A percentile compares a stretch with the other conserved stretches of the same genome.
These are phyloP conservation scores for Ustanciosporium gigantosporum DNA, from an alignment of 1,284 basidiomycete species.

Conservation along the genomic window DNA sequence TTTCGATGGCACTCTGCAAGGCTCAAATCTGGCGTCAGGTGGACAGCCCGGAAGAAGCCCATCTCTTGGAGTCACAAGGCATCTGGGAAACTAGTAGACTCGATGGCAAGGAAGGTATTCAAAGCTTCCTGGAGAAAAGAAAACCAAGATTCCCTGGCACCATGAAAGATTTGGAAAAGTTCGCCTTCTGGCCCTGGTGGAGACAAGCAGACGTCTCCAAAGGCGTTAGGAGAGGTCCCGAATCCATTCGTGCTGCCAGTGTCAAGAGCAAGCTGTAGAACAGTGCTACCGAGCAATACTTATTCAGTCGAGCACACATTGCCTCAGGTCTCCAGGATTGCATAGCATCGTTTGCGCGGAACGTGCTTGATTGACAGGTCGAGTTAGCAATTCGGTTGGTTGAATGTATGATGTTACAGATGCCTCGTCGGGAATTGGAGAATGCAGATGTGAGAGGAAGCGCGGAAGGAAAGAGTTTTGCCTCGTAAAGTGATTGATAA, in stretches of 20 bases:
- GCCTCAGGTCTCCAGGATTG: background rate
- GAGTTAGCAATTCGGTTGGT: too few species aligned
- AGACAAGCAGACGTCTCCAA: conserved; percentile 26
- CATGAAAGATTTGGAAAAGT: conserved; percentile 34
- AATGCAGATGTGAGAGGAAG: too few species aligned
- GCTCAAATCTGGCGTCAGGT: conserved; percentile 38
- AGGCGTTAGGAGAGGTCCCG: conserved; percentile 16
- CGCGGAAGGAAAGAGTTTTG: too few species aligned
- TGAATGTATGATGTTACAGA: background rate
- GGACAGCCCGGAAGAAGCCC: conserved; percentile 38
- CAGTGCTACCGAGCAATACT: too few species aligned
- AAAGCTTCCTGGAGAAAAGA: conserved; percentile 46
- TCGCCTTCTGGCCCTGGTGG: conserved; percentile 52
- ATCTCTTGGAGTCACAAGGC: conserved; percentile 39
- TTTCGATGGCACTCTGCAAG: conserved; percentile 50
- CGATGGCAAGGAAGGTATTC: conserved; percentile 43
- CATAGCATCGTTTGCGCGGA: background rate
- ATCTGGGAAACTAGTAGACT: conserved; percentile 32
- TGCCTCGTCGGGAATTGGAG: too few species aligned
- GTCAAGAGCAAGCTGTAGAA: conserved; percentile 11
- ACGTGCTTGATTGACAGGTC: too few species aligned
- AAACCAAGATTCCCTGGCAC: conserved; percentile 29
- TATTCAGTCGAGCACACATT: background rate
- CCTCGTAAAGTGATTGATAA: too few species aligned
- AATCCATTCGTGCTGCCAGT: conserved; percentile 15